Conservation (phyloP, 1,139 yeast species). For the Pichia sp. region DNA sequence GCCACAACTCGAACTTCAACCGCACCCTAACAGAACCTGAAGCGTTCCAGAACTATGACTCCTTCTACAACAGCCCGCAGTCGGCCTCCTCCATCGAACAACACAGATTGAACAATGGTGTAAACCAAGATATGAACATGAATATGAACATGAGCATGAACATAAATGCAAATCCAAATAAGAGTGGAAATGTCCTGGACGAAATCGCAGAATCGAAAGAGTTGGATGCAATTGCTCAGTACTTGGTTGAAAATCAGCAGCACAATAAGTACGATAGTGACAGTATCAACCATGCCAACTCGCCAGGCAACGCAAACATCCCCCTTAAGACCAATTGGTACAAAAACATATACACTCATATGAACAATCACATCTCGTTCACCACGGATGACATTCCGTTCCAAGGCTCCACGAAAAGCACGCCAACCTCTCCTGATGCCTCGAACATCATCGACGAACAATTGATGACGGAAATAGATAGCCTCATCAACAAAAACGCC, state of each 20-base stretch:
- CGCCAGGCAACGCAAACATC: not conserved
- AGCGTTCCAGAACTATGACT: not conserved
- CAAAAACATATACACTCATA: constrained; percentile 2
- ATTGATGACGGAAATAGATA: constrained; percentile 8
- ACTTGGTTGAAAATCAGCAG: not conserved
- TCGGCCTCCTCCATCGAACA: not conserved
- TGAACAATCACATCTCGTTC: constrained; percentile 1
- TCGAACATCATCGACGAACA: constrained; percentile 3
- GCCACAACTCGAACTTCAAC: not conserved
- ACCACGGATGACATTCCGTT: not conserved
- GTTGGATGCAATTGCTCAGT: not conserved
- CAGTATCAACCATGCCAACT: not conserved
- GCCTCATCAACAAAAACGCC: not conserved
- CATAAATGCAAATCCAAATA: not conserved
- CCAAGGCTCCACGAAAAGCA: not conserved
- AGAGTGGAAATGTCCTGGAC: not conserved
- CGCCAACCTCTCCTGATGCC: not conserved
- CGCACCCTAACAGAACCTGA: not conserved
- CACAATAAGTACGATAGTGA: not conserved
- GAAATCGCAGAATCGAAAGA: not conserved
- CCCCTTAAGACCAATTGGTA: not conserved
- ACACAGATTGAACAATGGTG: not conserved
- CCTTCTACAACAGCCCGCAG: not conserved
- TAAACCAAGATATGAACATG: not conserved
- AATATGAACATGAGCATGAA: not conserved